Evolutionary conservation across 2,329 filamentous ascomycete species (phyloP), one percentile per base, ranked within the genome.

Genomic region (Colletotrichum chlorophyti): DNA sequence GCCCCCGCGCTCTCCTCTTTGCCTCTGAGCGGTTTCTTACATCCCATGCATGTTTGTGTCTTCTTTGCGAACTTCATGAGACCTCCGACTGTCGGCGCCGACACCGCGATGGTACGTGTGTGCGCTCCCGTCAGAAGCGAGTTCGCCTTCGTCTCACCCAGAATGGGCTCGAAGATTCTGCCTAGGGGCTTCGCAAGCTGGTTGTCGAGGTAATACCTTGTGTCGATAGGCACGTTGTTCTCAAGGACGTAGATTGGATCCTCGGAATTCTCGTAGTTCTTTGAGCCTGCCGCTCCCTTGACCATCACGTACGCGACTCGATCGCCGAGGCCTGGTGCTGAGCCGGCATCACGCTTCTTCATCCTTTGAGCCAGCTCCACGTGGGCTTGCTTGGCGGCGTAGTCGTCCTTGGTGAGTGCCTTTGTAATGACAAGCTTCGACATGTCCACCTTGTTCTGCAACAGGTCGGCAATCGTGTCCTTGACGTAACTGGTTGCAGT

Each of bases 341-440:
- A 98, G 55, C 95, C 95, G 2, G 92, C 89, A 69, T 99, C 95
- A 65, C 95, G 93, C 77, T 98, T 97, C 79, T 89, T 91, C 95
- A 99, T 99, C 40, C 95, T 91, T 69, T 95, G 89, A 1, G 93
- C 95, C 41, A 99, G 88, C 76, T 97, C 94, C 45, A 96, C 92
- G 73, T 99, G 95, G 3, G 95, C 94, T 79, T 98, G 94, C 74
- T 97, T 98, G 48, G 88, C 90, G 10, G 88, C 86, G 73, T 99
- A 99, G 70, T 91, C 89, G 37, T 87, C 85, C 73, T 99, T 99
- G 12, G 94, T 90, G 19, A 99, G 82, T 0, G 95, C 95, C 76
- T 99, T 99, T 24, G 95, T 99, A 69, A 99, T 99, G 72, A 99
- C 96, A 15, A 99, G 88, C 74, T 99, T 98, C 32, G 94, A 97